Evolutionary conservation across 2,329 filamentous ascomycete genomes (phyloP).

Genomic region (Rhynchosporium agropyri): DNA sequence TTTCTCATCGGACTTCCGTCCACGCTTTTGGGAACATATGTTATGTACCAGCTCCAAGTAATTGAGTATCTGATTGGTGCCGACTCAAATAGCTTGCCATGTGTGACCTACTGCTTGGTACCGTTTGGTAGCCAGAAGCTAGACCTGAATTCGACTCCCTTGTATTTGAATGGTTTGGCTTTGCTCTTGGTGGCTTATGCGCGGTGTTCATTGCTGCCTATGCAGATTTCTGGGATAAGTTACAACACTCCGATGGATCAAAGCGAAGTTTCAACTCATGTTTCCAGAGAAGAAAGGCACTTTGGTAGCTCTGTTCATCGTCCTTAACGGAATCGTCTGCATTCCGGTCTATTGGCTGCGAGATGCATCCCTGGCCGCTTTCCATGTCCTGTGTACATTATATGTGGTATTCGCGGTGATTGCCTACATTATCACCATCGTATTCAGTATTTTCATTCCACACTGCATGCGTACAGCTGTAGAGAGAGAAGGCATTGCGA

Average conservation of each 20-base stretch:
- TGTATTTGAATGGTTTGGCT: conserved; percentile 16
- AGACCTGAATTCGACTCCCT: conserved; percentile 13
- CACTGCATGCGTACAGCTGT: conserved; percentile 18
- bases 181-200: conserved; percentile 12
- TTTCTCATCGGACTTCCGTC: conserved; percentile 19
- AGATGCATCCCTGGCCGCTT: neutral
- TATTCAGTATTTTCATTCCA: conserved; percentile 19
- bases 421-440: conserved; percentile 12
- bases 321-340: conserved; percentile 8
- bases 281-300: conserved; percentile 14
- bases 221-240: conserved; percentile 21
- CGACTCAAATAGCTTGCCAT: conserved; percentile 13
- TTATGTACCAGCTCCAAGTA: conserved; percentile 20
- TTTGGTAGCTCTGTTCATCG: conserved; percentile 10
- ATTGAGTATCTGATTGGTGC: conserved; percentile 14
- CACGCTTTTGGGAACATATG: conserved; percentile 15
- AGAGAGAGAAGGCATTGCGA: neutral
- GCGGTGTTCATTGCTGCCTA: conserved; percentile 17
- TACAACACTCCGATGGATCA: neutral
- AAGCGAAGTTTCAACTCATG: neutral
- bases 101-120: conserved; percentile 14
- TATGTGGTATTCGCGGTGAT: conserved; percentile 20
- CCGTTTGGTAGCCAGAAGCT: conserved; percentile 16
- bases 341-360: conserved; percentile 20
- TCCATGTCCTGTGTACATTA: conserved; percentile 12